phyloP scores from a whole-genome alignment of 2,329 filamentous ascomycete species.

The Sporothrix inflata region DNA sequence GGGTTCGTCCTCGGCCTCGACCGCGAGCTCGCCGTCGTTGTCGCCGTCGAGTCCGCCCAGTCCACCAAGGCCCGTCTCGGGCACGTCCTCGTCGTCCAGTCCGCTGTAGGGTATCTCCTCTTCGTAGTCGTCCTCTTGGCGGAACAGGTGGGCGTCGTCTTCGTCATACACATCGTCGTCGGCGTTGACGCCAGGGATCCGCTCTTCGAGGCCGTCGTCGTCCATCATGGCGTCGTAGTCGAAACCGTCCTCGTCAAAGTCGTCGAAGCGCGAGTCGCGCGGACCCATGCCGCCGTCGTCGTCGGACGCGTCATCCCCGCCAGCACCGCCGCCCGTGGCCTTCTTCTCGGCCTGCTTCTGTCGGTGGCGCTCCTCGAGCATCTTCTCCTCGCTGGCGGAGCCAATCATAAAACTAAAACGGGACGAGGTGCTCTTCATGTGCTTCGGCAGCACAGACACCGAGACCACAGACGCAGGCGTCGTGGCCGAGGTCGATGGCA shows the following conservation, averaged over 20 bases:
- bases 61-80: neutral
- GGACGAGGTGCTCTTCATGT: constrained; percentile 77
- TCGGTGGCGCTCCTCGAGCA: constrained; percentile 73
- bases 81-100: neutral
- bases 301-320: neutral
- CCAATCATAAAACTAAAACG: constrained; percentile 81
- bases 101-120: constrained; percentile 53
- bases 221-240: constrained; percentile 68
- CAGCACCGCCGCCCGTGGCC: constrained; percentile 40
- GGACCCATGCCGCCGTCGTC: constrained; percentile 39
- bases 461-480: constrained; percentile 41
- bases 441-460: constrained; percentile 52
- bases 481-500: constrained; percentile 23
- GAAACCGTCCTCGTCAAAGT: constrained; percentile 63
- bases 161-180: constrained; percentile 44
- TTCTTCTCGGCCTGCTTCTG: constrained; percentile 67
- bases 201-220: constrained; percentile 67
- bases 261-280: constrained; percentile 61
- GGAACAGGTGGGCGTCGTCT: constrained; percentile 46
- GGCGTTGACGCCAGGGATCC: constrained; percentile 62
- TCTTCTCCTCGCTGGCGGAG: constrained; percentile 67
- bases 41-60: neutral
- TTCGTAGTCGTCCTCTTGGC: constrained; percentile 42
- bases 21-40: no score
- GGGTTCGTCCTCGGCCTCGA: constrained; percentile 31